A percentile compares a stretch with the other conserved stretches of the same genome.
These are phyloP conservation scores for Aegilops longissima DNA, from an alignment of 176 grass and related monocot species.

Conservation along the genomic window DNA sequence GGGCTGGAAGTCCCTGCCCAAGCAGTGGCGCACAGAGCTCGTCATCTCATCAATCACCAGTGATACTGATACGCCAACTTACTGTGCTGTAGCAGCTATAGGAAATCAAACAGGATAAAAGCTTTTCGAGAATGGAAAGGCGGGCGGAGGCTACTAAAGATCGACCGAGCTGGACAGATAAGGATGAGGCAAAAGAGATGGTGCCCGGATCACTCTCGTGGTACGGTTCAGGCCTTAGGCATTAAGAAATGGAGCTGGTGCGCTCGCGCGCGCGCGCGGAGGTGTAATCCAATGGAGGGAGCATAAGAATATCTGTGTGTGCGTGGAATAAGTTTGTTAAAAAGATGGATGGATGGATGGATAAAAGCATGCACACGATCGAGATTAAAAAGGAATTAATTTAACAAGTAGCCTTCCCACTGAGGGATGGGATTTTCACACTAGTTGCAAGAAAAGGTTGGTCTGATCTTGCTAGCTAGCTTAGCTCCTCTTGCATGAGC, in stretches of 20 bases:
- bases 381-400: neutral
- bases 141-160: constrained; percentile 22
- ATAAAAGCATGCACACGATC: constrained; percentile 41
- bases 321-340: constrained; percentile 52
- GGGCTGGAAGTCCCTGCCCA: constrained; percentile 74
- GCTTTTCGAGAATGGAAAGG: constrained; percentile 62
- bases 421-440: constrained; percentile 55
- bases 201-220: constrained; percentile 46
- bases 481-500: neutral
- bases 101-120: constrained; percentile 18
- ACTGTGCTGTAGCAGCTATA: constrained; percentile 34
- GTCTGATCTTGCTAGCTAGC: neutral
- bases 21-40: constrained; percentile 43
- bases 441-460: constrained; percentile 19
- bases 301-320: constrained; percentile 29
- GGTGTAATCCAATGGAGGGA: constrained; percentile 74
- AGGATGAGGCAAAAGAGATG: constrained; percentile 52
- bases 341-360: constrained; percentile 44
- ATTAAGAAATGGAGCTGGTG: constrained; percentile 59
- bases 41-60: constrained; percentile 22
- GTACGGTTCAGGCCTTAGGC: constrained; percentile 34
- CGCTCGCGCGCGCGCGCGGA: constrained; percentile 38
- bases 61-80: neutral
- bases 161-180: constrained; percentile 61
- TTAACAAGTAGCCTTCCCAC: constrained; percentile 44